phyloP scores from a whole-genome alignment of 108 stramenopile genomes.

The Nitzschia putrida region DNA sequence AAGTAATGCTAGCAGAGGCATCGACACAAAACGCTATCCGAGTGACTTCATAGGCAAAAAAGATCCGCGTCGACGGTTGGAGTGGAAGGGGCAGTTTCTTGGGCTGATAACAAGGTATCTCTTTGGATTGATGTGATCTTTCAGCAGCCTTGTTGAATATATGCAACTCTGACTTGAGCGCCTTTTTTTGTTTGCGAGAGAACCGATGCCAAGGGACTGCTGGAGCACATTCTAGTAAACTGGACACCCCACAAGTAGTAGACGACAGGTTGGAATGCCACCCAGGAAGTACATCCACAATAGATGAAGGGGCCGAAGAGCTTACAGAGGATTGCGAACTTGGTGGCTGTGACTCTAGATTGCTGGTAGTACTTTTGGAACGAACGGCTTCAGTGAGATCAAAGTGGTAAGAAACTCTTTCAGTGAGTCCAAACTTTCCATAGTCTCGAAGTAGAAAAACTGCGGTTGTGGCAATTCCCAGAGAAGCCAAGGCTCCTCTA shows the following conservation, averaged over 20 bases:
- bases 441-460: slow-evolving; percentile 67
- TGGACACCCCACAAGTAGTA: slow-evolving; percentile 58
- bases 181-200: slow-evolving; percentile 38
- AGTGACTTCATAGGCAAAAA: slow-evolving; percentile 79
- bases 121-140: slow-evolving; percentile 9
- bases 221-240: slow-evolving; percentile 69
- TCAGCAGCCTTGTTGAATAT: slow-evolving; percentile 60
- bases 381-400: slow-evolving; percentile 56
- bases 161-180: slow-evolving; percentile 42
- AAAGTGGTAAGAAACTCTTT: slow-evolving; percentile 80
- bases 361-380: slow-evolving; percentile 5
- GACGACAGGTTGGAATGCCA: not conserved
- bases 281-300: not conserved
- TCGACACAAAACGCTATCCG: slow-evolving; percentile 80
- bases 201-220: slow-evolving; percentile 27
- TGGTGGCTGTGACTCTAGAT: not conserved
- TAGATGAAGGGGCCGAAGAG: not conserved
- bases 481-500: not conserved
- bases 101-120: slow-evolving; percentile 61
- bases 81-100: slow-evolving; percentile 60
- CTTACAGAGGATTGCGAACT: not conserved
- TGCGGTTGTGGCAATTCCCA: slow-evolving; percentile 32
- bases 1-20: slow-evolving; percentile 76
- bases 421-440: slow-evolving; percentile 69
- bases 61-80: slow-evolving; percentile 63